Percentiles rank a stretch among this genome's conserved stretches.
Evolutionary conservation across 352 stramenopile genomes (phyloP).

Genomic region (Pythium graminicola): DNA sequence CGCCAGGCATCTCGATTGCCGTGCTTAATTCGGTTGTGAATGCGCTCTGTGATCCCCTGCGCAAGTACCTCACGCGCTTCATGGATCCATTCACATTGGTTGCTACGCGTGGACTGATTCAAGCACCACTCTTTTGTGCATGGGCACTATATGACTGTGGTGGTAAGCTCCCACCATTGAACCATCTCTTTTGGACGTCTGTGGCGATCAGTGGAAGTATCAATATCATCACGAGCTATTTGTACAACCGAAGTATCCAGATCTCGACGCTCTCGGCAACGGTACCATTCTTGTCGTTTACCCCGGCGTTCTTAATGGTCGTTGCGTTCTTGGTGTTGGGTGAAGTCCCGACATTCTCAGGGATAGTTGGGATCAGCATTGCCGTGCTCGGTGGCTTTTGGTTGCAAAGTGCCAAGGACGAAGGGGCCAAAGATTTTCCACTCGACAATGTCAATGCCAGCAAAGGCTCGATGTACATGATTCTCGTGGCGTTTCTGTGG

Average conservation of each 20-base stretch:
- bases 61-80: constrained; percentile 79
- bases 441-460: constrained; percentile 49
- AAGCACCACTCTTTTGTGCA: constrained; percentile 60
- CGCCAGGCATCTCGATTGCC: constrained; percentile 63
- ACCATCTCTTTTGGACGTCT: constrained; percentile 76
- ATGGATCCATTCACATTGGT: constrained; percentile 81
- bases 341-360: constrained; percentile 58
- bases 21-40: constrained; percentile 78
- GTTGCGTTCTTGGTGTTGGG: constrained; percentile 70
- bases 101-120: constrained; percentile 55
- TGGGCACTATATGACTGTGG: constrained; percentile 58
- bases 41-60: constrained; percentile 69
- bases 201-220: constrained; percentile 65
- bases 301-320: constrained; percentile 64
- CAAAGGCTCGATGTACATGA: constrained; percentile 79
- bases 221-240: constrained; percentile 77
- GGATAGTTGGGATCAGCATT: constrained; percentile 58
- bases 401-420: constrained; percentile 51
- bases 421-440: constrained; percentile 38
- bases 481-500: constrained; percentile 74
- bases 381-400: constrained; percentile 68
- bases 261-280: constrained; percentile 76
- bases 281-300: constrained; percentile 77
- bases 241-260: constrained; percentile 80
- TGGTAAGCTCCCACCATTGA: constrained; percentile 48